phyloP scores from a whole-genome alignment of 768 basidiomycete genomes.

The Psilocybe tampanensis region DNA sequence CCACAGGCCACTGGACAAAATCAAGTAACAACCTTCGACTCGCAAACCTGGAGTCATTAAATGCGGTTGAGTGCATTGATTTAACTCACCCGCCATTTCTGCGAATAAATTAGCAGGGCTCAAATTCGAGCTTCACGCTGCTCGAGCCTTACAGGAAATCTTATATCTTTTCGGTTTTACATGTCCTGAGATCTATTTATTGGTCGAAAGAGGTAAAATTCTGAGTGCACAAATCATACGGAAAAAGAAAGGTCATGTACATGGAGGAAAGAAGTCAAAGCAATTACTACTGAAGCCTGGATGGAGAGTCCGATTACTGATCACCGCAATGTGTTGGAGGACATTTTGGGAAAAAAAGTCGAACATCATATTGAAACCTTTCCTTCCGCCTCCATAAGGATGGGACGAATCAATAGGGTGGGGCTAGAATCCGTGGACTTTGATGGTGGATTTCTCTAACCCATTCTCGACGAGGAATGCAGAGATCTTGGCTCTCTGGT shows the following conservation, averaged over 20 bases:
- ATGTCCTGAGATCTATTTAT: neutral
- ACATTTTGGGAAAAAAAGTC: too few species aligned
- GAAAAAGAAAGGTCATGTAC: conserved; percentile 10
- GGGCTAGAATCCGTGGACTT: conserved; percentile 83
- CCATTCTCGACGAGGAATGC: conserved; percentile 86
- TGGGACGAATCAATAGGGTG: conserved; percentile 13
- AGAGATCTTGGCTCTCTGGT: conserved; percentile 91
- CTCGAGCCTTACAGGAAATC: too few species aligned
- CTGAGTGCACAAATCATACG: conserved; percentile 8
- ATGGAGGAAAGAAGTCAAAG: conserved; percentile 8
- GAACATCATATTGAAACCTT: conserved; percentile 14
- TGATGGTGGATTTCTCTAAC: conserved; percentile 76
- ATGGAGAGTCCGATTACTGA: conserved; percentile 12
- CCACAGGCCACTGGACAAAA: conserved; percentile 87
- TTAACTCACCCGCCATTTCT: conserved; percentile 4
- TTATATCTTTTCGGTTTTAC: neutral
- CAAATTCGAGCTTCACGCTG: too few species aligned
- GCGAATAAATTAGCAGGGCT: conserved; percentile 11
- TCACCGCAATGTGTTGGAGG: too few species aligned
- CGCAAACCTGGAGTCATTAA: neutral
- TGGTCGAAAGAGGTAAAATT: neutral
- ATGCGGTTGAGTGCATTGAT: conserved; percentile 19
- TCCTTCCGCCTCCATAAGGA: conserved; percentile 10
- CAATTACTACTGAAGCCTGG: conserved; percentile 16
- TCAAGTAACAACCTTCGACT: conserved; percentile 61